phyloP scores from a whole-genome alignment of 352 stramenopile species.

The Phytophthora cactorum region DNA sequence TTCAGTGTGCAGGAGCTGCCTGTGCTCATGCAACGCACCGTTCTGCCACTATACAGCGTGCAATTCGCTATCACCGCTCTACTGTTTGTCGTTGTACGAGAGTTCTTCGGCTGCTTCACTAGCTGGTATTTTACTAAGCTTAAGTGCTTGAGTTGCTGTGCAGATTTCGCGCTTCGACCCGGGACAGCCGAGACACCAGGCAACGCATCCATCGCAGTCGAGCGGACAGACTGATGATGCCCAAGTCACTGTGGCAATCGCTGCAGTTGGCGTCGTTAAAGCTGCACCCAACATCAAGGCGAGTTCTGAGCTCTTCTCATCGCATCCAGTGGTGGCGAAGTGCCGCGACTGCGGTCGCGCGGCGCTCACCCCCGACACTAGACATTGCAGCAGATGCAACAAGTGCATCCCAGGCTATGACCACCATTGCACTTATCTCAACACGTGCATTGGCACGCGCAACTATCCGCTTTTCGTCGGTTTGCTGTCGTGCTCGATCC shows the following conservation, averaged over 20 bases:
- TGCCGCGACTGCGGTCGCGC: slow-evolving; percentile 47
- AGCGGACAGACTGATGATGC: not conserved
- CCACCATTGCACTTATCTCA: slow-evolving; percentile 96
- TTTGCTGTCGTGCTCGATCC: slow-evolving; percentile 59
- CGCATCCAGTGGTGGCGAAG: slow-evolving; percentile 17
- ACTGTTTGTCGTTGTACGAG: slow-evolving; percentile 40
- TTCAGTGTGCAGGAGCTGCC: slow-evolving; percentile 57
- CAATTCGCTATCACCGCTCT: slow-evolving; percentile 48
- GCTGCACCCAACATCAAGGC: not conserved
- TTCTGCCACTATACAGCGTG: slow-evolving; percentile 49
- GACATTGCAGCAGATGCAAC: slow-evolving; percentile 93
- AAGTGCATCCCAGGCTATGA: slow-evolving; percentile 95
- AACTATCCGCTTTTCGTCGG: slow-evolving; percentile 73
- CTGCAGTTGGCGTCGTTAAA: not conserved
- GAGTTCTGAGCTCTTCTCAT: slow-evolving; percentile 11
- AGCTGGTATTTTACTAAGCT: not conserved
- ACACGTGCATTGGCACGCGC: slow-evolving; percentile 91
- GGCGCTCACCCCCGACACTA: slow-evolving; percentile 38
- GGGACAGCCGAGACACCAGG: slow-evolving; percentile 20
- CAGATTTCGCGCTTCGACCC: slow-evolving; percentile 68
- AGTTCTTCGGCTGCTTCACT: not conserved
- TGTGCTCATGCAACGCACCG: slow-evolving; percentile 35
- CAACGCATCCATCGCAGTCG: not conserved
- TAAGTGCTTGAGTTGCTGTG: not conserved
- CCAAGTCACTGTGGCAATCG: slow-evolving; percentile 9